A percentile compares a stretch with the other conserved stretches of the same genome.
These are phyloP conservation scores for Talaromyces sp. DNA, from an alignment of 2,329 filamentous ascomycete genomes.

Conservation along the genomic window DNA sequence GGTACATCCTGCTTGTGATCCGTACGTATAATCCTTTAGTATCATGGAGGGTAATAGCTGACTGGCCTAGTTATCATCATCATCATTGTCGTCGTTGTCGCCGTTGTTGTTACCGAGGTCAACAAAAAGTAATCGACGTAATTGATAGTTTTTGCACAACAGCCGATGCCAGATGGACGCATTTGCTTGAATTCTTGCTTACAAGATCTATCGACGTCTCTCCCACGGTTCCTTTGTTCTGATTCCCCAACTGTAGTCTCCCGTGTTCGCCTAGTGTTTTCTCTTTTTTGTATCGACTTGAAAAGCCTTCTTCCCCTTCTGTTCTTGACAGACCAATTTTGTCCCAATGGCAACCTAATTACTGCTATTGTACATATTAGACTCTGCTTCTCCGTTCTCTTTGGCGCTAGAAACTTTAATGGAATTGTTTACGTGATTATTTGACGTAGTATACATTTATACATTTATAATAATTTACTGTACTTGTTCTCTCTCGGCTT, in stretches of 20 bases:
- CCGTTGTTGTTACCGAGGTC: slow-evolving; percentile 41
- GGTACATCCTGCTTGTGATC: slow-evolving; percentile 80
- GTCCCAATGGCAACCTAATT: slow-evolving; percentile 20
- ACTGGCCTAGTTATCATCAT: slow-evolving; percentile 49
- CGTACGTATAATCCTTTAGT: slow-evolving; percentile 40
- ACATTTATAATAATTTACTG: slow-evolving; percentile 7
- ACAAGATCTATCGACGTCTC: slow-evolving; percentile 1
- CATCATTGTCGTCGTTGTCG: slow-evolving; percentile 49
- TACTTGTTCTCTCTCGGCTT: slow-evolving; percentile 22
- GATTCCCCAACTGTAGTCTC: slow-evolving; percentile 13
- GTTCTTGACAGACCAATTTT: slow-evolving; percentile 7
- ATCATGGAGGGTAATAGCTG: slow-evolving; percentile 7
- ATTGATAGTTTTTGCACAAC: slow-evolving; percentile 6
- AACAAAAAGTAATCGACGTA: slow-evolving; percentile 10
- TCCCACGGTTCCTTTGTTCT: not conserved
- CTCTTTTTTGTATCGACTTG: slow-evolving; percentile 6
- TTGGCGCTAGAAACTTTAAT: slow-evolving; percentile 3
- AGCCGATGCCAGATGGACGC: slow-evolving; percentile 14
- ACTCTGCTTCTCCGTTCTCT: slow-evolving; percentile 18
- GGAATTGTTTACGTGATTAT: not conserved
- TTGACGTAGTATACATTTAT: not conserved
- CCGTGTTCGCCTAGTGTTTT: slow-evolving; percentile 8
- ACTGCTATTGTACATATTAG: slow-evolving; percentile 31
- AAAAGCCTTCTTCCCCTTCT: not conserved
- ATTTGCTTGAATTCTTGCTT: not conserved